A percentile compares a stretch with the other conserved stretches of the same genome.
These are phyloP conservation scores for Citrus unshiu DNA, from an alignment of 345 rosid species.

Conservation along the genomic window DNA sequence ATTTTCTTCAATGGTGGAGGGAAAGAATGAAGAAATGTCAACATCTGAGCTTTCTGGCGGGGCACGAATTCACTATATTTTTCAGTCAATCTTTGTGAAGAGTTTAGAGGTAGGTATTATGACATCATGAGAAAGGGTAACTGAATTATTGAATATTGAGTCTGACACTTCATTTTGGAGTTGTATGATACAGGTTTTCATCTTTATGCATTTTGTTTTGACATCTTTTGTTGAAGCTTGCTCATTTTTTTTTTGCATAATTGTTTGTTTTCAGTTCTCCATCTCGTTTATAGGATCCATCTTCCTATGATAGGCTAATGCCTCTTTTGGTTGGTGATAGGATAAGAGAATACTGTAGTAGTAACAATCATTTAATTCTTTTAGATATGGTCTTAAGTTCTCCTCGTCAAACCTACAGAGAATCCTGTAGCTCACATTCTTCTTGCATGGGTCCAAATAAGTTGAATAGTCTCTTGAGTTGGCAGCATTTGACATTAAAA, in stretches of 20 bases:
- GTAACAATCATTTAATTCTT: neutral
- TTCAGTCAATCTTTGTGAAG: conserved; percentile 87
- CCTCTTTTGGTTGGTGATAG: neutral
- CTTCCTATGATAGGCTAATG: neutral
- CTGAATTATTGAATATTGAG: neutral
- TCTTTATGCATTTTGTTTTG: neutral
- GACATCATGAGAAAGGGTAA: neutral
- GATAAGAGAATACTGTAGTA: neutral
- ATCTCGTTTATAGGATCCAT: neutral
- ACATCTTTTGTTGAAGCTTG: neutral
- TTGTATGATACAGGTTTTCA: neutral
- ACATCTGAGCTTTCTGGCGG: conserved; percentile 92
- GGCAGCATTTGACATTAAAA: neutral
- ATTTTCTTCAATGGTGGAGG: conserved; percentile 83
- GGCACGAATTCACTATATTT: conserved; percentile 87
- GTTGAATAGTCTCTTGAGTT: neutral
- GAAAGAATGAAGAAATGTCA: conserved; percentile 91
- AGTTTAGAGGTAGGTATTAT: conserved; percentile 68
- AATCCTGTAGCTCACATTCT: neutral
- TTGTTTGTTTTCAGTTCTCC: neutral
- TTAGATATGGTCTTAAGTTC: neutral
- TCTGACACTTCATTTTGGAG: neutral
- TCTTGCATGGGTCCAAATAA: neutral
- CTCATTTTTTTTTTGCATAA: neutral
- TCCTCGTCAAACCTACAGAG: neutral